Evolutionary conservation across 2,329 filamentous ascomycete species (phyloP), one percentile per base, ranked within the genome.

Genomic region (Sporothrix variecibatus): DNA sequence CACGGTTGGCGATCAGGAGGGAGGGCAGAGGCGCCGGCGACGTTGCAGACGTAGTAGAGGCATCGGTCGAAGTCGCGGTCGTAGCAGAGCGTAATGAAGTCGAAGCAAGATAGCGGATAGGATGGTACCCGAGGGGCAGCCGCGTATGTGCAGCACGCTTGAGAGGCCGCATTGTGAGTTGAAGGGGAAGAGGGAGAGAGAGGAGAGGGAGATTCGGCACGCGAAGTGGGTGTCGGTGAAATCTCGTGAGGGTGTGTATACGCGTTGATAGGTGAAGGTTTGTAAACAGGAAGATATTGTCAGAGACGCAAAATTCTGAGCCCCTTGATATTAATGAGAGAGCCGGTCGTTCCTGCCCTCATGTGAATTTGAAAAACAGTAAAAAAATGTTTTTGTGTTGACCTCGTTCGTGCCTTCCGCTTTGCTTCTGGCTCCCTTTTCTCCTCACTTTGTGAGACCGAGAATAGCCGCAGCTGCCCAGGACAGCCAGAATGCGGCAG

Each of bases 1-100:
- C 96, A 78, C 96, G 92, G 82, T 99, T 99, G 72, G 96, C 96
- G 81, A 99, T 98, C 31, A 99, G 88, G 58, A 98, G 93, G 9
- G 94, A 97, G 73, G 90, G 53, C 11, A 74, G 58, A 1, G 71
- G 75, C 17, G 67, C 26, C 64, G 74, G 11, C 0, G 23, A 68
- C 78, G 80, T 74, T 81, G 85, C 81, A 82, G 82, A 77, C 83
- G 81, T 69, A 82, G 81, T 12, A 15, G 43, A 9, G 11, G 69
- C 28, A 26, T 56, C 28, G 38, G 74, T 38, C n/a, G 75, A 43
- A 43, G 40, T 43, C 12, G 43, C 67, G 20, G 75, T 23, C 34
- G 76, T 28, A 4, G 73, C 46, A n/a, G 73, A n/a, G 3, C 56
- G 17, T 15, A 67, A 28, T 23, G 75, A 31, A 11, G 72, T 71